Evolutionary conservation across 2,329 filamentous ascomycete species (phyloP), one percentile per base, ranked within the genome.

Genomic region (Hymenoscyphus scutula): DNA sequence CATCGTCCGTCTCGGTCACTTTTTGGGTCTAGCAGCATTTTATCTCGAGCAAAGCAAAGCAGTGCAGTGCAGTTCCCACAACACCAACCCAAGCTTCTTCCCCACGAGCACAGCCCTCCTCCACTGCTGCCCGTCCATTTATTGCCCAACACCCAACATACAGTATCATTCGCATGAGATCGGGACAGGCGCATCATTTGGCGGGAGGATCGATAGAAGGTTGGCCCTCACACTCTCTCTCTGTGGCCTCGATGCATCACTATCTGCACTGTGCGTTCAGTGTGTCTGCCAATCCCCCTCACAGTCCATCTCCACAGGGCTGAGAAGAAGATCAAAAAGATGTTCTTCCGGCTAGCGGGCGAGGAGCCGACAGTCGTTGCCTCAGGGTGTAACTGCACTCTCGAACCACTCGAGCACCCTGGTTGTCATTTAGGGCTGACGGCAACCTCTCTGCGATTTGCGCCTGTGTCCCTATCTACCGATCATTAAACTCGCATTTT

Each of bases 401-500:
- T 34, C 32, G 32, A 6, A 34, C 57, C 34, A 56, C 25, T 54
- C 34, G 57, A 19, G 17, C 15, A n/a, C 30, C 41, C 17, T 32
- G 30, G 30, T 41, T 15, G 15, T 15, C 56, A 63, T 63, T 65
- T 66, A 66, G 62, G 64, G 64, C 64, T 66, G 64, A 66, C 60
- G 48, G 62, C 57, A 27, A 48, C 38, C n/a, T 34, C 29, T 19
- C 19, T 23, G 19, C 17, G 34, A 30, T 11, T 8, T n/a, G n/a
- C 15, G 15, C 29, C 30, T 30, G 56, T 53, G 45, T 38, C 25
- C 48, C 29, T 53, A 5, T 53, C n/a, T 55, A 32, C 37, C 17
- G 11, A 32, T 53, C 25, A 13, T 51, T 10, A 32, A 38, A 37
- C 53, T 4, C 53, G 27, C 15, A 34, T 34, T 29, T 34, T 8